Percentiles rank a stretch among this genome's conserved stretches.
Conservation (phyloP, 1,284 basidiomycete genomes). For the Ceratobasidium sp. region DNA sequence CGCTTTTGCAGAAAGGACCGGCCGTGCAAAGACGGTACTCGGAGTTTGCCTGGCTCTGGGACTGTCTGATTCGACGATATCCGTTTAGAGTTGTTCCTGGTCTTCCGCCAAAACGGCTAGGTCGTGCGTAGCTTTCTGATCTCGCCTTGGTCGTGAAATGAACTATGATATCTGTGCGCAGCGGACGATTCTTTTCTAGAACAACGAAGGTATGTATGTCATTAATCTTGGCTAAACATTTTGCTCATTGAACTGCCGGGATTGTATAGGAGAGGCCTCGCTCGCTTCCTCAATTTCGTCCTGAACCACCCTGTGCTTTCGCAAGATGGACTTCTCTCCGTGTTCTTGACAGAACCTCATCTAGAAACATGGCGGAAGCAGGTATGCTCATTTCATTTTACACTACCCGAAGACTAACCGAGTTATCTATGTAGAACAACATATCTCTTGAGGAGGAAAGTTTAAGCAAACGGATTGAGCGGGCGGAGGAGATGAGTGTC, state of each 20-base stretch:
- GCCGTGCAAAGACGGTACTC: slow-evolving; percentile 84
- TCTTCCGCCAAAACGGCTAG: slow-evolving; percentile 91
- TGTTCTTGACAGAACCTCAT: slow-evolving; percentile 84
- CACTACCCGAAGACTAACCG: no score
- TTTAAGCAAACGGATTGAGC: slow-evolving; percentile 81
- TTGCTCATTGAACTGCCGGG: not conserved
- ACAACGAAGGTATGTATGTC: slow-evolving; percentile 74
- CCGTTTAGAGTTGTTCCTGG: slow-evolving; percentile 93
- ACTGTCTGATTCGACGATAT: slow-evolving; percentile 82
- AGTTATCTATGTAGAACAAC: no score
- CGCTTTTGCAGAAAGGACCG: slow-evolving; percentile 66
- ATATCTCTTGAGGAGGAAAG: slow-evolving; percentile 88
- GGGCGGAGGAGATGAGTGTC: slow-evolving; percentile 90
- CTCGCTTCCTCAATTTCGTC: slow-evolving; percentile 83
- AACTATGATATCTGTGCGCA: slow-evolving; percentile 53
- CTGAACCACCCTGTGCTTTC: slow-evolving; percentile 93
- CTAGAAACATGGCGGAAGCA: slow-evolving; percentile 91
- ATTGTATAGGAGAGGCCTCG: slow-evolving; percentile 77
- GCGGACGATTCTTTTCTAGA: slow-evolving; percentile 91
- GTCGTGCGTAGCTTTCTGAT: slow-evolving; percentile 69
- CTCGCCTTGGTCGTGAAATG: not conserved
- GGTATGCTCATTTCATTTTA: no score
- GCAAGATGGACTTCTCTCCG: slow-evolving; percentile 84
- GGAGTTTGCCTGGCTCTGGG: slow-evolving; percentile 91
- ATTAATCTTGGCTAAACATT: slow-evolving; percentile 22